phyloP scores from a whole-genome alignment of 192 early-diverging fungal species.

The Thoreauomyces humboldtii region DNA sequence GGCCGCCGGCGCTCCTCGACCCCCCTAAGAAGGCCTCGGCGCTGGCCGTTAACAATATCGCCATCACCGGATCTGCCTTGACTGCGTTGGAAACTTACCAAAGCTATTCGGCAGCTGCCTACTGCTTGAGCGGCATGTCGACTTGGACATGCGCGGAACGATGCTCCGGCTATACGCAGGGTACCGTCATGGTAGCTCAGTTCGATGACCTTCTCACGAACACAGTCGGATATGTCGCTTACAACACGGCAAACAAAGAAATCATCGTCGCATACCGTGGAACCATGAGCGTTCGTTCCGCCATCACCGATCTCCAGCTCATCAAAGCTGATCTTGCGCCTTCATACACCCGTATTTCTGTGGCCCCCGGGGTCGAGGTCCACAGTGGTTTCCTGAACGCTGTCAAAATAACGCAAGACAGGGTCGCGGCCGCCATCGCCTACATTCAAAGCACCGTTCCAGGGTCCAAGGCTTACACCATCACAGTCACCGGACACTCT shows the following conservation, averaged over 20 bases:
- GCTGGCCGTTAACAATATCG: neutral
- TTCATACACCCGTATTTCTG: neutral
- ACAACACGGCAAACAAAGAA: constrained; percentile 16
- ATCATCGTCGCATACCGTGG: constrained; percentile 39
- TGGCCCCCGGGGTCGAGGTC: constrained; percentile 17
- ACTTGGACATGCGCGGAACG: constrained; percentile 23
- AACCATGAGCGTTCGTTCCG: constrained; percentile 10
- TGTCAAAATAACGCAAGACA: neutral
- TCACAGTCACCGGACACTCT: constrained; percentile 34
- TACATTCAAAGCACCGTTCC: neutral
- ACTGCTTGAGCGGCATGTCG: constrained; percentile 20
- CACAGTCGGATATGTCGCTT: constrained; percentile 31
- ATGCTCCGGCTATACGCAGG: constrained; percentile 8
- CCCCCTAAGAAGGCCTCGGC: neutral
- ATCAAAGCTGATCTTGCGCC: constrained; percentile 18
- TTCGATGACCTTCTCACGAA: constrained; percentile 7
- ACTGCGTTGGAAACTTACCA: neutral
- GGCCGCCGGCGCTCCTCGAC: neutral
- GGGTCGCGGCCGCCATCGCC: constrained; percentile 6
- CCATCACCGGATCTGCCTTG: neutral
- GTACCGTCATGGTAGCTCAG: constrained; percentile 3
- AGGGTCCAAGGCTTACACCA: constrained; percentile 10
- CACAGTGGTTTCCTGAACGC: constrained; percentile 29
- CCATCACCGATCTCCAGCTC: constrained; percentile 25
- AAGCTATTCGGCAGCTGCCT: constrained; percentile 13